phyloP scores from a whole-genome alignment of 306 rosid species.

The Inga laurina region DNA sequence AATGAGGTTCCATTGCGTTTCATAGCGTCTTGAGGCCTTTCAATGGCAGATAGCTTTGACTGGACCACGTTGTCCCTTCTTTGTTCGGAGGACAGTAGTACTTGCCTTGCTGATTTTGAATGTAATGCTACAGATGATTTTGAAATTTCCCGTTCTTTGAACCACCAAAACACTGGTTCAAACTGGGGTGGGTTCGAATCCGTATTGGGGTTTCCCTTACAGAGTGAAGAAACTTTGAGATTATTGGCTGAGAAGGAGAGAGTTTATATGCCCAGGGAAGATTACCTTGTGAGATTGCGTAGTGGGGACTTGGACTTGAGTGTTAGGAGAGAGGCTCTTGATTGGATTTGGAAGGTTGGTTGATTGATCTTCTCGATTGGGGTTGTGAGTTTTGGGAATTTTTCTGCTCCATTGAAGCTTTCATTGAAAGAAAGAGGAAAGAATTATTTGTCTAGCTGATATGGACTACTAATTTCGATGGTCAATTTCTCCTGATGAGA shows the following conservation, averaged over 20 bases:
- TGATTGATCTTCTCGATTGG: slow-evolving; percentile 23
- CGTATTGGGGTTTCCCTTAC: too few species aligned
- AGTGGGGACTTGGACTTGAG: slow-evolving; percentile 63
- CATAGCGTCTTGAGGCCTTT: too few species aligned
- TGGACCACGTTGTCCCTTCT: too few species aligned
- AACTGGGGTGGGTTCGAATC: too few species aligned
- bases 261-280: slow-evolving; percentile 57
- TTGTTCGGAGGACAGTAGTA: too few species aligned
- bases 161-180: too few species aligned
- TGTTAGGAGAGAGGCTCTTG: slow-evolving; percentile 65
- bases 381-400: slow-evolving; percentile 17
- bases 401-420: neutral
- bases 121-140: too few species aligned
- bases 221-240: too few species aligned
- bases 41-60: too few species aligned
- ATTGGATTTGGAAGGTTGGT: slow-evolving; percentile 85
- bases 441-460: neutral
- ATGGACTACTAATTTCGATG: slow-evolving; percentile 2
- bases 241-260: neutral
- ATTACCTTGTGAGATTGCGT: slow-evolving; percentile 65
- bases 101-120: too few species aligned
- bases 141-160: too few species aligned
- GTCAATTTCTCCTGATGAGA: neutral
- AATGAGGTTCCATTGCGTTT: too few species aligned
- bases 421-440: slow-evolving; percentile 10